Evolutionary conservation across 2,329 filamentous ascomycete species (phyloP).

Genomic region (Aspergillus sp.): DNA sequence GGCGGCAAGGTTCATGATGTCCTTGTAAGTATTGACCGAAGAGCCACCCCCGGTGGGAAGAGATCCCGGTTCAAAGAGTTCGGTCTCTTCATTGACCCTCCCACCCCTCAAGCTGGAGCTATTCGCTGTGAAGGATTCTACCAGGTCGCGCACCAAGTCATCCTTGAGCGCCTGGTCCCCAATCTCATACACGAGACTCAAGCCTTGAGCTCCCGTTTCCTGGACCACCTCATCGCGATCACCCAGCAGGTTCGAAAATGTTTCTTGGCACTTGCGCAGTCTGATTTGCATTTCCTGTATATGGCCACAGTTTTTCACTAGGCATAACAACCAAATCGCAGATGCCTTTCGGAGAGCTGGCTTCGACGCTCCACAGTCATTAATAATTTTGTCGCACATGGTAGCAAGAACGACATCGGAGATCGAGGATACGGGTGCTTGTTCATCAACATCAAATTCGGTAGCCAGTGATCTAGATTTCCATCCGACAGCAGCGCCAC

Average conservation of each 20-base stretch:
- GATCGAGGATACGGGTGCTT: slow-evolving; percentile 40
- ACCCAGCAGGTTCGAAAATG: slow-evolving; percentile 83
- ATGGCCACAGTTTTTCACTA: slow-evolving; percentile 87
- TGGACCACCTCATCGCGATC: slow-evolving; percentile 93
- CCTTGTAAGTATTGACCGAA: slow-evolving; percentile 93
- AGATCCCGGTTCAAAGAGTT: slow-evolving; percentile 88
- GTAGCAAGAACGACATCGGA: slow-evolving; percentile 46
- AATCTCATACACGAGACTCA: slow-evolving; percentile 91
- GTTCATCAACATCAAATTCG: slow-evolving; percentile 69
- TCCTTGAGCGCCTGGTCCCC: slow-evolving; percentile 78
- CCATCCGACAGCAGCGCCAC: slow-evolving; percentile 77
- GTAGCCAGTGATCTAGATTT: slow-evolving; percentile 75
- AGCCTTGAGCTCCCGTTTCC: slow-evolving; percentile 86
- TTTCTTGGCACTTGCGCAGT: slow-evolving; percentile 75
- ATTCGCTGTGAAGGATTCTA: slow-evolving; percentile 78
- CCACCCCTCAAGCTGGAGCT: slow-evolving; percentile 61
- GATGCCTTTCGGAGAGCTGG: slow-evolving; percentile 88
- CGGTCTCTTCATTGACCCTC: slow-evolving; percentile 85
- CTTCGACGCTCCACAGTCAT: slow-evolving; percentile 78
- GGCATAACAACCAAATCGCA: slow-evolving; percentile 89
- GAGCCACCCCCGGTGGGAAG: slow-evolving; percentile 86
- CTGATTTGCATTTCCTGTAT: slow-evolving; percentile 70
- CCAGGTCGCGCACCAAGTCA: slow-evolving; percentile 81
- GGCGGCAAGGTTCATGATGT: slow-evolving; percentile 92
- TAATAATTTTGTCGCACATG: slow-evolving; percentile 70